A percentile compares a stretch with the other conserved stretches of the same genome.
These are phyloP conservation scores for Clarkia xantiana DNA, from an alignment of 345 rosid genomes.

Conservation along the genomic window DNA sequence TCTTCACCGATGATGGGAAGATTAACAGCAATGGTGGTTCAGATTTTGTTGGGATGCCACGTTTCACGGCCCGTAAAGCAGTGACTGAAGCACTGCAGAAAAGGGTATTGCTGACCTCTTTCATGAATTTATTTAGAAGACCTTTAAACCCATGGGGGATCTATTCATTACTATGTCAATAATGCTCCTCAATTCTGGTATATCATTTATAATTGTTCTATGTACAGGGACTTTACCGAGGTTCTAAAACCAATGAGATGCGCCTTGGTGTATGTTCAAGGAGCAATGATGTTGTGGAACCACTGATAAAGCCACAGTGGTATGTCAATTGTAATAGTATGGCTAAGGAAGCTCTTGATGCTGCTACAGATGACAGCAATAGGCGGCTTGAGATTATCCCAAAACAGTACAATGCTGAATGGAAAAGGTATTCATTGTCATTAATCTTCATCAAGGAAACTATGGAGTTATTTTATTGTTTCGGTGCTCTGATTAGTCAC, in stretches of 20 bases:
- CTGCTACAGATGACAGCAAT: slow-evolving; percentile 36
- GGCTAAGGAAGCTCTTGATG: slow-evolving; percentile 76
- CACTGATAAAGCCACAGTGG: slow-evolving; percentile 94
- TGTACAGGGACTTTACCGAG: slow-evolving; percentile 58
- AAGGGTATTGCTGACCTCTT: slow-evolving; percentile 23
- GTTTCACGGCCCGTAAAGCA: slow-evolving; percentile 79
- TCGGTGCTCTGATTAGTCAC: neutral
- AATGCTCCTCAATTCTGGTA: neutral
- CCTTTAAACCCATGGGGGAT: no score
- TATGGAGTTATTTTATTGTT: slow-evolving; percentile 4
- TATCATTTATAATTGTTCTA: no score
- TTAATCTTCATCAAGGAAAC: no score
- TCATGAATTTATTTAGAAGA: neutral
- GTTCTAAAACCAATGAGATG: slow-evolving; percentile 76
- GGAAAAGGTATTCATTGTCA: slow-evolving; percentile 51
- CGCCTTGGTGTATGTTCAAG: slow-evolving; percentile 79
- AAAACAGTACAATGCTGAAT: slow-evolving; percentile 75
- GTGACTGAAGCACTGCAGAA: slow-evolving; percentile 57
- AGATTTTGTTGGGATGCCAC: slow-evolving; percentile 72
- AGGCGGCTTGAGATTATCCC: slow-evolving; percentile 73
- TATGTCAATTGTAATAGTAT: slow-evolving; percentile 54
- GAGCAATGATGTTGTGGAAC: slow-evolving; percentile 73
- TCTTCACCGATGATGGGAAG: slow-evolving; percentile 85
- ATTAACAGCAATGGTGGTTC: slow-evolving; percentile 74
- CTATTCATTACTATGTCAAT: no score